Percentiles rank a stretch among this genome's conserved stretches.
Evolutionary conservation across 306 rosid genomes (phyloP).

Genomic region (Glycine soja): DNA sequence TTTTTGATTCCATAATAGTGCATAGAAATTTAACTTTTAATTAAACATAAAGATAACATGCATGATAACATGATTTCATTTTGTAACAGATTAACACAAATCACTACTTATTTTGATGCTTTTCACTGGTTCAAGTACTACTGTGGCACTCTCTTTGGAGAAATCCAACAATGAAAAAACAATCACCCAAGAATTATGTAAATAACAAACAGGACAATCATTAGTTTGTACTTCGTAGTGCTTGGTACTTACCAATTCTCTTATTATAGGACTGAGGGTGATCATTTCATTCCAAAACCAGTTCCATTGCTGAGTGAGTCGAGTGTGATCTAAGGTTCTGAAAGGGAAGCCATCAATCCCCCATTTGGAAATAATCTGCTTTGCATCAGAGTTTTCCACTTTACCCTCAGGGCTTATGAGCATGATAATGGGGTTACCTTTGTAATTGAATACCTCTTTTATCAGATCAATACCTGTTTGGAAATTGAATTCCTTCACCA

Average conservation of each 20-base stretch:
- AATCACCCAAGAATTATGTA: neutral
- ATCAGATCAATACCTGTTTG: conserved; percentile 35
- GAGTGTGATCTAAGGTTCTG: conserved; percentile 4
- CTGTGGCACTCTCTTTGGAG: neutral
- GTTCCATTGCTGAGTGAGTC: conserved; percentile 43
- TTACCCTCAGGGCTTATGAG: conserved; percentile 46
- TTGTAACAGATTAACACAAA: neutral
- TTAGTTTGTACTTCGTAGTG: neutral
- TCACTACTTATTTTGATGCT: neutral
- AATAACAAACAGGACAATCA: neutral
- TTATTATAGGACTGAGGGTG: conserved; percentile 23
- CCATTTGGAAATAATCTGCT: conserved; percentile 44
- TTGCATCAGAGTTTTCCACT: conserved; percentile 37
- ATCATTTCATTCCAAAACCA: conserved; percentile 50
- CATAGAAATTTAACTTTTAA: too few species aligned
- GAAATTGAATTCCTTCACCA: conserved; percentile 30
- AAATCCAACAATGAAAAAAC: neutral
- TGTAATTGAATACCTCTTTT: conserved; percentile 17
- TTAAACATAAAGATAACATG: too few species aligned
- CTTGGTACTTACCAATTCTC: conserved; percentile 36
- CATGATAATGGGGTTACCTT: conserved; percentile 29
- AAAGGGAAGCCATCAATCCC: conserved; percentile 48
- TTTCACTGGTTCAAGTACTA: neutral
- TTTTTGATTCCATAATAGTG: too few species aligned
- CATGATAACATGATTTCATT: too few species aligned